Conservation (phyloP, 2,329 filamentous ascomycete genomes). For the Emergomyces pasteurianus region DNA sequence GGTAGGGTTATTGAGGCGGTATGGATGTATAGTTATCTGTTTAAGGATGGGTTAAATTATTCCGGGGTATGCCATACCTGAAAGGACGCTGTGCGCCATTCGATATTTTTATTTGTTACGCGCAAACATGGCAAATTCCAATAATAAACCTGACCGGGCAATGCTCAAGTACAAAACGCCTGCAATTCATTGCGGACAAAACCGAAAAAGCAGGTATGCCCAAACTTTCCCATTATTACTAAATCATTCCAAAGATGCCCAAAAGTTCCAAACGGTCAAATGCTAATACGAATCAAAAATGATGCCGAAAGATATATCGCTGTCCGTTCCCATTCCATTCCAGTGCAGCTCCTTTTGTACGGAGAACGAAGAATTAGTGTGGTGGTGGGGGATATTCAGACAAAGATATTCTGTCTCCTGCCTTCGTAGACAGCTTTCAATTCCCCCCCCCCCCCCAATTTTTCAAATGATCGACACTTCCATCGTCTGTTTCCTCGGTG, state of each 20-base stretch:
- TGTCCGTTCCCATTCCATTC: background rate
- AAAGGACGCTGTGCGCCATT: background rate
- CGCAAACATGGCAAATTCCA: background rate
- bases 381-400: background rate
- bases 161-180: background rate
- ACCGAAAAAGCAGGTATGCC: background rate
- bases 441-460: too few species aligned
- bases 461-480: background rate
- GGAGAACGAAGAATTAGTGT: background rate
- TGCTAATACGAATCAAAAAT: background rate
- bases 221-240: background rate
- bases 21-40: background rate
- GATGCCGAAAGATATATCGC: background rate
- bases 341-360: too few species aligned
- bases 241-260: background rate
- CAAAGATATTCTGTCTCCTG: background rate
- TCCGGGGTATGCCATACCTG: background rate
- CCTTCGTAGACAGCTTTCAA: background rate
- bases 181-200: background rate
- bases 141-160: background rate
- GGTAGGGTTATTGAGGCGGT: background rate
- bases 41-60: background rate
- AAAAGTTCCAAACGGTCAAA: background rate
- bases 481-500: background rate
- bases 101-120: background rate